phyloP scores from a whole-genome alignment of 176 grass and related monocot species.

The Eremochloa ophiuroides region DNA sequence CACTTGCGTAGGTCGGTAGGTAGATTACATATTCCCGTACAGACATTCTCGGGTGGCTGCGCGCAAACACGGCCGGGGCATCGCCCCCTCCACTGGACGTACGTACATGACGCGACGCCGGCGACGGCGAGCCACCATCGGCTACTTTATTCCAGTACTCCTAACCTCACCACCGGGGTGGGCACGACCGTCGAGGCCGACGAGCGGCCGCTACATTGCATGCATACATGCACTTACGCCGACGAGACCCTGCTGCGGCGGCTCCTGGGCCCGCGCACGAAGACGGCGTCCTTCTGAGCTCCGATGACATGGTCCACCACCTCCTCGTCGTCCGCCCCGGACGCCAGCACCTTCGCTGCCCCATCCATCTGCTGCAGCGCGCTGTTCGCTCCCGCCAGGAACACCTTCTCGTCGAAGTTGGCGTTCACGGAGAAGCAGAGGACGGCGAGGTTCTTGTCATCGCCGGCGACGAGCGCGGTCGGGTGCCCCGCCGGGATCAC shows the following conservation, averaged over 20 bases:
- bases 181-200: not conserved
- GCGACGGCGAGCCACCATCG: not conserved
- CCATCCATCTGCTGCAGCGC: conserved; percentile 47
- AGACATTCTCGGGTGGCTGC: too few species aligned
- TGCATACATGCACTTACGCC: not conserved
- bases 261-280: conserved; percentile 36
- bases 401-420: conserved; percentile 34
- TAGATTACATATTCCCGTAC: too few species aligned
- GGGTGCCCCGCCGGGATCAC: conserved; percentile 49
- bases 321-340: not conserved
- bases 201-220: not conserved
- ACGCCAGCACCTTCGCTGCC: conserved; percentile 12
- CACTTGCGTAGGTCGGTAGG: too few species aligned
- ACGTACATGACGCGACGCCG: not conserved
- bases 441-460: conserved; percentile 35
- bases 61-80: too few species aligned
- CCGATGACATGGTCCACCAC: conserved; percentile 49
- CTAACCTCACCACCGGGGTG: not conserved
- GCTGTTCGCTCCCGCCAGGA: conserved; percentile 51
- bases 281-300: conserved; percentile 51
- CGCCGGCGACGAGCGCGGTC: conserved; percentile 36
- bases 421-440: conserved; percentile 43
- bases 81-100: too few species aligned
- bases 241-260: not conserved
- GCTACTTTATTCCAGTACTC: not conserved